Conservation (phyloP, 2,329 filamentous ascomycete species). For the Neonectria ditissima region DNA sequence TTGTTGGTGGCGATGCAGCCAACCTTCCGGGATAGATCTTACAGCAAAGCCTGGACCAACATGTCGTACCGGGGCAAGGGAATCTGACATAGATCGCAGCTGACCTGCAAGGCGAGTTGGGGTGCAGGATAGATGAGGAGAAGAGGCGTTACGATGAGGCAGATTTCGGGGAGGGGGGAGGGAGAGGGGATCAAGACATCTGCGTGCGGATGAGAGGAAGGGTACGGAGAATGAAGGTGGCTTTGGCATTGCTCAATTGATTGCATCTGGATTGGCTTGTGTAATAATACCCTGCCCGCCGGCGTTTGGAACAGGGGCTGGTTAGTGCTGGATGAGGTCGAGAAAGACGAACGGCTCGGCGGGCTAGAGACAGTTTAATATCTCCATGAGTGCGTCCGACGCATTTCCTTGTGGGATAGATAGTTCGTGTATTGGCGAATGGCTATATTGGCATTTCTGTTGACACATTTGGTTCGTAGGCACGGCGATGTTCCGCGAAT, state of each 20-base stretch:
- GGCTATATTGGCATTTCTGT: constrained; percentile 22
- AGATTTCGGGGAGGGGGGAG: constrained; percentile 10
- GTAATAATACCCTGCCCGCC: constrained; percentile 45
- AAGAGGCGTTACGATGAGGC: constrained; percentile 20
- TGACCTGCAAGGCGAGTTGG: constrained; percentile 19
- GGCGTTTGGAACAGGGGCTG: constrained; percentile 35
- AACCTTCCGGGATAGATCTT: constrained; percentile 23
- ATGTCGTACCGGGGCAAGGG: constrained; percentile 24
- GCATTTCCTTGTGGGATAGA: constrained; percentile 18
- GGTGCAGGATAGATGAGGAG: constrained; percentile 29
- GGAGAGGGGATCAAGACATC: constrained; percentile 1
- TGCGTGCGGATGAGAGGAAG: constrained; percentile 32
- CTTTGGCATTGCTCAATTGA: constrained; percentile 29
- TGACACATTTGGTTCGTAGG: constrained; percentile 1
- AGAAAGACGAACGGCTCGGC: constrained; percentile 8
- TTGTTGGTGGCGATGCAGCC: constrained; percentile 14
- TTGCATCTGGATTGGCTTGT: constrained; percentile 34
- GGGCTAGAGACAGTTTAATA: constrained; percentile 13
- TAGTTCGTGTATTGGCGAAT: constrained; percentile 26
- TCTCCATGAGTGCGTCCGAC: constrained; percentile 16
- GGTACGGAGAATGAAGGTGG: constrained; percentile 17
- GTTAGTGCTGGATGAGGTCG: constrained; percentile 30
- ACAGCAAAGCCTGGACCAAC: constrained; percentile 14
- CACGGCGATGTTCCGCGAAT: constrained; percentile 8
- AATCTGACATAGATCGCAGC: constrained; percentile 16